These are phyloP conservation scores for Flaveria ramosissima DNA, from an alignment of 129 eudicot genomes.

Conservation along the genomic window DNA sequence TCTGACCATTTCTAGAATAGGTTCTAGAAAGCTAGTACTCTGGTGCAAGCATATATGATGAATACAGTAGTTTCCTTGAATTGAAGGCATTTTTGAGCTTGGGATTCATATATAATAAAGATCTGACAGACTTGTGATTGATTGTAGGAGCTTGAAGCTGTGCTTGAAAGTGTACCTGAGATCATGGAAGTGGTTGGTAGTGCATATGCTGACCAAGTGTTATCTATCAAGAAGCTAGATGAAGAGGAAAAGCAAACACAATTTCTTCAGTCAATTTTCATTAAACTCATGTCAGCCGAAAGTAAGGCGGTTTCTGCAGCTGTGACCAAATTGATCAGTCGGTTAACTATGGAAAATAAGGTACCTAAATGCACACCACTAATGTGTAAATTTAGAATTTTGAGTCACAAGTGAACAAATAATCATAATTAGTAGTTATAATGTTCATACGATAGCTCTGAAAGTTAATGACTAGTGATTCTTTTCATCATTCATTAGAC, in stretches of 20 bases:
- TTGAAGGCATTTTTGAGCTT: background rate
- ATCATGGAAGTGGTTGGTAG: conserved; percentile 73
- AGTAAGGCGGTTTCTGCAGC: conserved; percentile 51
- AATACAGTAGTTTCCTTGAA: too few relatives aligned
- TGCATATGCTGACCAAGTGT: conserved; percentile 45
- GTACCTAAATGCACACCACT: conserved; percentile 27
- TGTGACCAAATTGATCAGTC: conserved; percentile 54
- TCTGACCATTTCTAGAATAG: background rate
- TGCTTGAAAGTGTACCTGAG: conserved; percentile 75
- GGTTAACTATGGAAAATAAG: conserved; percentile 56
- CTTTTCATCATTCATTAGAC: conserved; percentile 34
- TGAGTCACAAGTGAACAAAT: background rate
- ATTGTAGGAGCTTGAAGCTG: conserved; percentile 66
- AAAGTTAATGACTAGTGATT: background rate
- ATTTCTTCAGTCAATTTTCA: conserved; percentile 56
- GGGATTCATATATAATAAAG: background rate
- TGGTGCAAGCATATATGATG: background rate
- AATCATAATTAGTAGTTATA: background rate
- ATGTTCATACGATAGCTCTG: background rate
- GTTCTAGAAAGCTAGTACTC: background rate
- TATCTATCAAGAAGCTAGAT: conserved; percentile 40
- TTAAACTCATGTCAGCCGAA: conserved; percentile 72
- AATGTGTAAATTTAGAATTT: background rate
- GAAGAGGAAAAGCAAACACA: conserved; percentile 55
- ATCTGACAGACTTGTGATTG: conserved; percentile 14